These are phyloP conservation scores for Fusarium sp. DNA, from an alignment of 2,329 filamentous ascomycete species.

Conservation along the genomic window DNA sequence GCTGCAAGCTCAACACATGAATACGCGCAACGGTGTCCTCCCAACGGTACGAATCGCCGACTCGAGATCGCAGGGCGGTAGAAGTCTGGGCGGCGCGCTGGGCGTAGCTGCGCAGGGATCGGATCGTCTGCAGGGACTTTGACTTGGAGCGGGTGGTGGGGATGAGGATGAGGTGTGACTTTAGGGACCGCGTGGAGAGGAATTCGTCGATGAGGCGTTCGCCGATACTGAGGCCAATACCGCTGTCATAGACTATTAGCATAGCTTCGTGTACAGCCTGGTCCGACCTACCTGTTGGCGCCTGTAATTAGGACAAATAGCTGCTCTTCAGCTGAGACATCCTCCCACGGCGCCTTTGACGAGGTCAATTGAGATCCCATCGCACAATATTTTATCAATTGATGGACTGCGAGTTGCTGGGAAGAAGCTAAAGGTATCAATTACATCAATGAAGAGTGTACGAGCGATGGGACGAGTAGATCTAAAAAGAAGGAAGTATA, in stretches of 20 bases:
- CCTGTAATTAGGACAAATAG: constrained; percentile 82
- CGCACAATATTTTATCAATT: background rate
- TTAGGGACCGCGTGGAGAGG: constrained; percentile 73
- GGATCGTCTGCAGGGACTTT: constrained; percentile 81
- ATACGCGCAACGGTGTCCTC: constrained; percentile 61
- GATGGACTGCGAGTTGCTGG: background rate
- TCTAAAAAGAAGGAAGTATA: background rate
- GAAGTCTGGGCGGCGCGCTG: constrained; percentile 57
- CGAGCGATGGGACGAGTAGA: constrained; percentile 8
- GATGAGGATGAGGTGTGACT: constrained; percentile 80
- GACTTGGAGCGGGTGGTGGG: constrained; percentile 81
- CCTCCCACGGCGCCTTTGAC: constrained; percentile 51
- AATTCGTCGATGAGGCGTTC: constrained; percentile 92
- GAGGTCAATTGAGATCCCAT: constrained; percentile 42
- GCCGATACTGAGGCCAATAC: constrained; percentile 86
- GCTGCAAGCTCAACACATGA: constrained; percentile 68
- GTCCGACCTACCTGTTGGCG: constrained; percentile 77
- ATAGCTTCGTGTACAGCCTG: background rate
- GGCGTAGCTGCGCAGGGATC: constrained; percentile 71
- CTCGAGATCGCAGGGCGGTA: constrained; percentile 51
- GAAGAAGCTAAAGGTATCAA: background rate
- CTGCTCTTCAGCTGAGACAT: constrained; percentile 56
- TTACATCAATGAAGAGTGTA: background rate
- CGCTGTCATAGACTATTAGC: constrained; percentile 64
- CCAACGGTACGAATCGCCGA: constrained; percentile 49